phyloP scores from a whole-genome alignment of 805 yeast species.

The Pichia heedii region DNA sequence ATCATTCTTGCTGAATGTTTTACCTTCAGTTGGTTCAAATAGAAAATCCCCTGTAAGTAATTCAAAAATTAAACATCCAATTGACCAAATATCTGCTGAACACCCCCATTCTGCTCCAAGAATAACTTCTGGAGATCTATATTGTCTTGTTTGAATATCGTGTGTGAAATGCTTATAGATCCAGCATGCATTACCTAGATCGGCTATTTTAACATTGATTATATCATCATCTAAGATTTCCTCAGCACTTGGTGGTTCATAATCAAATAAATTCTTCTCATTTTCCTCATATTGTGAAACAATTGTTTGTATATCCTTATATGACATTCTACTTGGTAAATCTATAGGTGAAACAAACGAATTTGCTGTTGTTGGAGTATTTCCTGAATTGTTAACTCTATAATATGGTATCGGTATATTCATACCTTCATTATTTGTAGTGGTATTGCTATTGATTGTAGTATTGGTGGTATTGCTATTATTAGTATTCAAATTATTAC shows the following conservation, averaged over 20 bases:
- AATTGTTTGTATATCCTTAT: slow-evolving; percentile 27
- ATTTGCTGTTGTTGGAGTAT: not conserved
- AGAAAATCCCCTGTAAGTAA: slow-evolving; percentile 88
- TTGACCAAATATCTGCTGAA: slow-evolving; percentile 92
- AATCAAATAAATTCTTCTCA: slow-evolving; percentile 23
- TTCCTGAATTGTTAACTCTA: not conserved
- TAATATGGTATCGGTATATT: slow-evolving; percentile 10
- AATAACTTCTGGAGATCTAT: slow-evolving; percentile 83
- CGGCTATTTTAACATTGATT: slow-evolving; percentile 82
- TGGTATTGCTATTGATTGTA: slow-evolving; percentile 2
- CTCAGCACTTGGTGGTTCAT: slow-evolving; percentile 29
- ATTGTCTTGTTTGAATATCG: slow-evolving; percentile 87
- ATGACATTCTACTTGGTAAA: slow-evolving; percentile 18
- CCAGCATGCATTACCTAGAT: slow-evolving; percentile 89
- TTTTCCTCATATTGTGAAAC: slow-evolving; percentile 31
- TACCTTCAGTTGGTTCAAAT: slow-evolving; percentile 81
- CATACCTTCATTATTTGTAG: slow-evolving; percentile 7
- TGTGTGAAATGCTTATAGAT: slow-evolving; percentile 71
- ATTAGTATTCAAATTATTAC: too few species aligned
- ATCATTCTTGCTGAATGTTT: slow-evolving; percentile 76
- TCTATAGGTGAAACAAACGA: slow-evolving; percentile 3
- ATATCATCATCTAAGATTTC: slow-evolving; percentile 38
- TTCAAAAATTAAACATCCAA: slow-evolving; percentile 87
- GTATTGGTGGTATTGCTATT: not conserved
- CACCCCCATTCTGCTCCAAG: slow-evolving; percentile 89